Evolutionary conservation across 139 green algal species (phyloP), one percentile per base, ranked within the genome.

Genomic region (Chlamydomonas sp.): DNA sequence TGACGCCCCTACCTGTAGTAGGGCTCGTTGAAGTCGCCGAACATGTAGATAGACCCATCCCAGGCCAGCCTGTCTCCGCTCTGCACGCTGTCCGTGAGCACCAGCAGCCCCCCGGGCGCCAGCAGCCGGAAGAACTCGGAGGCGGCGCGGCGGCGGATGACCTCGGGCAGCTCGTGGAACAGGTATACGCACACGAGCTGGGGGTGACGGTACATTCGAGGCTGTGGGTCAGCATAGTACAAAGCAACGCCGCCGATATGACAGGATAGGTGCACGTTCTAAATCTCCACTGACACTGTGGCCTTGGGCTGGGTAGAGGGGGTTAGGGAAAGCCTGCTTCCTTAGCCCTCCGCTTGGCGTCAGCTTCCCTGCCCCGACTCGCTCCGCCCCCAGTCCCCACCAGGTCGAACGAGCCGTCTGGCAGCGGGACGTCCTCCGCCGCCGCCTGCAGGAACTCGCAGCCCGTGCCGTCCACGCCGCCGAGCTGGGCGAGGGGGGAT

Each of bases 101-200:
- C 20, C 12, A 12, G n/a, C 72, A 78, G 72, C 15, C 72, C 20
- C n/a, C 72, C 72, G 73, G 95, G 95, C 88, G 94, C 95, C 57
- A 97, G 85, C 79, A 98, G 93, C 67, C 96, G 92, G 49, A 89
- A 92, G 88, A 96, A 94, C 91, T 98, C 96, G 9, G 60, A 63
- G 0, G 85, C 89, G 3, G 88, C 93, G n/a, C 87, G 80, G 1
- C 77, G 59, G 0, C 93, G 90, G 16, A 91, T 90, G 12, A 90
- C 85, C 10, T 83, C 69, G 4, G 96, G 96, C 89, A 98, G 88
- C 92, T 98, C 96, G 85, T 98, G 96, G 90, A 98, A 97, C 7
- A 97, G 86, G 83, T 98, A 98, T 1, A 97, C 86, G 83, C 89
- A 94, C 71, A 92, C 86, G 4, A 96, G 89, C 83, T 91, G 80